Base-by-base conservation (phyloP, 768 basidiomycete species). In the Collybiopsis luxurians region DNA sequence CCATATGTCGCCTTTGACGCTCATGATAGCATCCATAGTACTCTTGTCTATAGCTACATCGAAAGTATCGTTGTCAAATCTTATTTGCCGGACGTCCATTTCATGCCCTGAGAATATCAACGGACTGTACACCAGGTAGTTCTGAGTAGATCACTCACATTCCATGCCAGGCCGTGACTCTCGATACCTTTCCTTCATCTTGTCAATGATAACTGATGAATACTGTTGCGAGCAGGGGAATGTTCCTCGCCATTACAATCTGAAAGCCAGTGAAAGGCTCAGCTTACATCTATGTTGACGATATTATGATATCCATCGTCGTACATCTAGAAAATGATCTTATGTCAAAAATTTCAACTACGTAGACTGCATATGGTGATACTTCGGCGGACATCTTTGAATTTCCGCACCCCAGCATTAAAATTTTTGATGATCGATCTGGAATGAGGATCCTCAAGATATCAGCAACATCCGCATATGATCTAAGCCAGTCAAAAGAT, bases 21-120 rank as follows among this genome's bases (percentile, higher is more conserved):
- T 85, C 85, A 93, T 85, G 87, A 94, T 89, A 2, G 90, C 89
- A 67, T 94, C 92, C 90, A 94, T 92, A 1, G 91, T 92, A 15
- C 89, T 90, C 81, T 95, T 95, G 71, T 95, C 92, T 49, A 95
- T 86, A 0, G 83, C 90, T 47, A 95, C 75, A 64, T 95, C 90
- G 60, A 95, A 90, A 0, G 78, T 76, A 3, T 72, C 73, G 46
- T 79, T 70, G 3, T 80, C 79, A 54, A 93, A 89, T 11, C 73
- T 68, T 27, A 95, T 72, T 13, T 81, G 67, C 11, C 92, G 80
- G 39, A 94, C 83, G 60, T 95, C 92, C 87, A 91, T 93, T 69
- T 88, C 89, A 55, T 81, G 76, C 92, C 92, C 90, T 92, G 51
- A 39, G 61, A 19, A 48, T 39, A n/a, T n/a, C n/a, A n/a, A n/a